A percentile compares a stretch with the other conserved stretches of the same genome.
Evolutionary conservation across 805 yeast species (phyloP).

Genomic region (Clavispora fructus): DNA sequence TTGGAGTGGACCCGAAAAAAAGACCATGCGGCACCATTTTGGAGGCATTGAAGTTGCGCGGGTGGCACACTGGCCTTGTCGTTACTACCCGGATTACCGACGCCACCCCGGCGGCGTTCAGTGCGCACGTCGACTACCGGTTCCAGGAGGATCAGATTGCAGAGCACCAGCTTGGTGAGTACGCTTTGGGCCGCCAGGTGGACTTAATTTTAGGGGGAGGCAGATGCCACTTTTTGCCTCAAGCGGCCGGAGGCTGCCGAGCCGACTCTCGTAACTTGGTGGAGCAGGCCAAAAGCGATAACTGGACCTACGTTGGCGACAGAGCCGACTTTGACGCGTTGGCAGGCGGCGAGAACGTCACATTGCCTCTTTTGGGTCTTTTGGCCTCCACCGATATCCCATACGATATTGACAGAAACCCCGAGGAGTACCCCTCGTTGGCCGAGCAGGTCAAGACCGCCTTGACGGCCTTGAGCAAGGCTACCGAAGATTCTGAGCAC

Average conservation of each 20-base stretch:
- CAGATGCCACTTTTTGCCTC: conserved; percentile 72
- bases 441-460: conserved; percentile 78
- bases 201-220: conserved; percentile 93
- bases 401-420: conserved; percentile 72
- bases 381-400: conserved; percentile 78
- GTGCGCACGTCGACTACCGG: conserved; percentile 73
- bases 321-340: conserved; percentile 53
- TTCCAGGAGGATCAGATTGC: conserved; percentile 83
- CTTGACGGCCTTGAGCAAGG: conserved; percentile 57
- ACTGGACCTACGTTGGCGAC: conserved; percentile 58
- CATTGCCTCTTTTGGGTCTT: conserved; percentile 71
- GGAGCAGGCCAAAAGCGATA: conserved; percentile 49
- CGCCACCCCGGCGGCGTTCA: conserved; percentile 91
- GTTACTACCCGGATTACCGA: conserved; percentile 91
- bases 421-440: conserved; percentile 61
- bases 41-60: conserved; percentile 80
- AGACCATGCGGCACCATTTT: conserved; percentile 83
- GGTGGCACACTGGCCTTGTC: conserved; percentile 82
- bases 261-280: conserved; percentile 65
- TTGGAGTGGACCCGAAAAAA: conserved; percentile 68
- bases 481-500: conserved; percentile 65
- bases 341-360: conserved; percentile 54
- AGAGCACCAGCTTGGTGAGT: conserved; percentile 76
- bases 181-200: conserved; percentile 72
- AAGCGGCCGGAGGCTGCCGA: conserved; percentile 58